Evolutionary conservation across 495 filamentous ascomycete species (phyloP).

Genomic region (Entonaema liquescens): DNA sequence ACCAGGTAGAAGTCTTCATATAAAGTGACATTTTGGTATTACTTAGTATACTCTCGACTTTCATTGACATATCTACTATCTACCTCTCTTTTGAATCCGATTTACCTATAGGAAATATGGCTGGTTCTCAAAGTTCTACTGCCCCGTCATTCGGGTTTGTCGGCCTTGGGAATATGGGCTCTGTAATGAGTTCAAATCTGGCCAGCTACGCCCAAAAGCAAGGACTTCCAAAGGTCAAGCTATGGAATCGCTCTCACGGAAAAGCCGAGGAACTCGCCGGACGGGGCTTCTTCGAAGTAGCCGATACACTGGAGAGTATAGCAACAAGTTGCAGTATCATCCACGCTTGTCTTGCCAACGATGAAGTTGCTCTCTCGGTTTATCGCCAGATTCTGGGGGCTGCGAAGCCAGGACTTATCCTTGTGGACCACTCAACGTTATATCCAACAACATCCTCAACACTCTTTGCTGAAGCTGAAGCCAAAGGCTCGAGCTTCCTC

Average conservation of each 20-base stretch:
- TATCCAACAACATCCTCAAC: not conserved
- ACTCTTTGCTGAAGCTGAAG: not conserved
- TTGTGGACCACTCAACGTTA: not conserved
- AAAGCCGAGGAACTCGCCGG: conserved; percentile 6
- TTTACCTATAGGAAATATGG: not conserved
- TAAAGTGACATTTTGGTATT: not conserved
- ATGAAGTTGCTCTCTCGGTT: not conserved
- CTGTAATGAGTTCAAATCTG: conserved; percentile 13
- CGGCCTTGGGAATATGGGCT: conserved; percentile 21
- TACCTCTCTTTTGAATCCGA: not conserved
- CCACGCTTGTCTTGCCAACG: not conserved
- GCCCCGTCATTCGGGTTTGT: conserved; percentile 12
- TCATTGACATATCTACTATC: not conserved
- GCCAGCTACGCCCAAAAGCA: conserved; percentile 13
- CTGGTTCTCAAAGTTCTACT: not conserved
- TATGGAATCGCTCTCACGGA: conserved; percentile 22
- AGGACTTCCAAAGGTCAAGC: conserved; percentile 15
- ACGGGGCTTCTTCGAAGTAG: not conserved
- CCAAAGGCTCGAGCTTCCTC: not conserved
- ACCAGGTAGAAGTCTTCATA: not conserved
- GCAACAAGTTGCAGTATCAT: not conserved
- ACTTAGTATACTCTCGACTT: not conserved
- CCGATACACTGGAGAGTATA: not conserved
- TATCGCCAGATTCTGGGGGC: not conserved
- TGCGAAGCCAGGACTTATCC: not conserved